These are phyloP conservation scores for Coemansia asiatica DNA, from an alignment of 192 early-diverging fungal species.

Conservation along the genomic window DNA sequence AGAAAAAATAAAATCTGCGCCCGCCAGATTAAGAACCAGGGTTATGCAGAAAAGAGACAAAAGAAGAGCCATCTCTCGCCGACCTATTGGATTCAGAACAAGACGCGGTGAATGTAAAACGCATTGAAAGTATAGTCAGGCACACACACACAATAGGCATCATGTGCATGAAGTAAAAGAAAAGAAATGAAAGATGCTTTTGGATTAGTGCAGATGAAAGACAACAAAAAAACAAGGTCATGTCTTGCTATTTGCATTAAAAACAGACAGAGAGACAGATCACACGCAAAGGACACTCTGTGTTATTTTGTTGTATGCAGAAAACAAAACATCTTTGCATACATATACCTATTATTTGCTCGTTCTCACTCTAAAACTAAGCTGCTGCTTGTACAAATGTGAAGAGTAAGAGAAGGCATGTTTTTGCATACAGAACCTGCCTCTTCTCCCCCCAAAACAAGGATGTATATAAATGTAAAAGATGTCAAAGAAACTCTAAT, in stretches of 20 bases:
- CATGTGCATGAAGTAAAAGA: not conserved
- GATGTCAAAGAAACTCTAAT: not conserved
- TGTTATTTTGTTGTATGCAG: not conserved
- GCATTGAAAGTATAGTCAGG: not conserved
- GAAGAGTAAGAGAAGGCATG: not conserved
- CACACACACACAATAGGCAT: conserved; percentile 3
- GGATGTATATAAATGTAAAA: not conserved
- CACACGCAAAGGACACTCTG: not conserved
- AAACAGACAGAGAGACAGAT: not conserved
- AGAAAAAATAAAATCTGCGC: conserved; percentile 35
- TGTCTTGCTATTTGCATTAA: not conserved
- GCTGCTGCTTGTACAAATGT: not conserved
- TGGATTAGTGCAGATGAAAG: not conserved
- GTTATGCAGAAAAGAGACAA: conserved; percentile 40
- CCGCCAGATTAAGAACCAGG: conserved; percentile 46
- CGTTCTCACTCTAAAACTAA: not conserved
- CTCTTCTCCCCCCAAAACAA: not conserved
- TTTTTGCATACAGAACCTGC: not conserved
- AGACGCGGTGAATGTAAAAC: not conserved
- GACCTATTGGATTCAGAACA: conserved; percentile 29
- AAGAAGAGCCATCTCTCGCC: conserved; percentile 56
- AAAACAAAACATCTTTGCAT: not conserved
- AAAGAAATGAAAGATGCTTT: not conserved
- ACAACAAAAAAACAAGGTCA: no score
- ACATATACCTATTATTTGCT: conserved; percentile 1